A percentile compares a stretch with the other conserved stretches of the same genome.
phyloP scores from a whole-genome alignment of 176 grass and related monocot genomes.

The Hordeum vulgare region DNA sequence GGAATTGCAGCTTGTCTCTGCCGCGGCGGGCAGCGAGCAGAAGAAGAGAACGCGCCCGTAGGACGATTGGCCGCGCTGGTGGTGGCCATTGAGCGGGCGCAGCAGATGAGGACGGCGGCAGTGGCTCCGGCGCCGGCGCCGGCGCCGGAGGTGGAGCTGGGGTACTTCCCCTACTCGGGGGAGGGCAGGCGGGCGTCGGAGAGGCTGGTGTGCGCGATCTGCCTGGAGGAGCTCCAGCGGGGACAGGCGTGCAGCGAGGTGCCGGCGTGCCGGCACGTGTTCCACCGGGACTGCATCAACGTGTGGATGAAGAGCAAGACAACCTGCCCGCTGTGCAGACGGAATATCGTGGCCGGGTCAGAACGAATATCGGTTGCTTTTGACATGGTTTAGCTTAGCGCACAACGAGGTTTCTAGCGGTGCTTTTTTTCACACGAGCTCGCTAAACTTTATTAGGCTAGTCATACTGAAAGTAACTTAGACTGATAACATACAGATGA shows the following conservation, averaged over 20 bases:
- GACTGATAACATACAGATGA: too few relatives aligned
- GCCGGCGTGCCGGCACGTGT: conserved; percentile 39
- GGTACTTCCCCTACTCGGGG: not conserved
- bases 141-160: not conserved
- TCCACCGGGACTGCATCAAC: conserved; percentile 32
- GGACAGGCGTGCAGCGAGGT: conserved; percentile 33
- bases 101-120: too few relatives aligned
- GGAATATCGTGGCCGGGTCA: not conserved
- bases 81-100: too few relatives aligned
- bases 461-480: too few relatives aligned
- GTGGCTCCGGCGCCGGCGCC: too few relatives aligned
- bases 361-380: not conserved
- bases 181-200: not conserved
- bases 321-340: conserved; percentile 40
- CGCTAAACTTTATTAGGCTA: too few relatives aligned
- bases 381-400: conserved; percentile 13
- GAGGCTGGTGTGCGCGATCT: conserved; percentile 32
- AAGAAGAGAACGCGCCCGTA: too few relatives aligned
- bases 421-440: too few relatives aligned
- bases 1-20: not conserved
- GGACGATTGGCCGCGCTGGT: too few relatives aligned
- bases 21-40: not conserved
- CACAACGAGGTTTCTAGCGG: too few relatives aligned
- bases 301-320: conserved; percentile 19
- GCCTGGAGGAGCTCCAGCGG: conserved; percentile 13